Evolutionary conservation across 1,139 yeast species (phyloP), one percentile per base, ranked within the genome.

Genomic region (Yamadazyma spencermartinsiae): DNA sequence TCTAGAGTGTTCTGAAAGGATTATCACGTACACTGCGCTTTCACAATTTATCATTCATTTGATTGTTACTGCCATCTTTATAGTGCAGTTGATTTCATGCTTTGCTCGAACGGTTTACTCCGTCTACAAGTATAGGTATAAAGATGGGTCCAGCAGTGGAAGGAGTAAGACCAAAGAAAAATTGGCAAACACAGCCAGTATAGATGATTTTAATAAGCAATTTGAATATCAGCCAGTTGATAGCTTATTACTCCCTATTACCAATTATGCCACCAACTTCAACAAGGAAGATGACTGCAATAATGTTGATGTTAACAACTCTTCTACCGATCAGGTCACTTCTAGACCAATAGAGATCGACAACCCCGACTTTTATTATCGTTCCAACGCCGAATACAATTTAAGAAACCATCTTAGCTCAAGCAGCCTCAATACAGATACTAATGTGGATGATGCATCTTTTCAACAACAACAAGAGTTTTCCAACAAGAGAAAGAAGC

Each of bases 21-120:
- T 53, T 1, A 54, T 75, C 34, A 68, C 76, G 0, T 55, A 63
- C 38, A 62, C 73, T 27, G 72, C 75, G 1, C 71, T 63, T 49
- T 61, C 61, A 1, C 76, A 74, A 37, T 52, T 73, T 20, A 29
- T 61, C 5, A 55, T 74, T 13, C 79, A 74, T 50, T 46, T 61
- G 9, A 25, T 67, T 5, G 69, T 70, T 11, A 65, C 72, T 1
- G 37, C 63, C 8, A 46, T 65, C 3, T 76, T 74, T 43, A 37
- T 67, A 4, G 33, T 59, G 12, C 70, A 67, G 35, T 58, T 69
- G 42, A 19, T 59, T 3, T 63, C 60, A 41, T 58, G 70, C 43
- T 57, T 68, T 28, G 41, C 42, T 3, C 51, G 44, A 11, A 68
- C 74, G 1, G 38, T 65, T 9, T 31, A 48, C 4, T 52, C 68